Evolutionary conservation across 768 basidiomycete species (phyloP), one percentile per base, ranked within the genome.

Genomic region (Cystofilobasidium capitatum): DNA sequence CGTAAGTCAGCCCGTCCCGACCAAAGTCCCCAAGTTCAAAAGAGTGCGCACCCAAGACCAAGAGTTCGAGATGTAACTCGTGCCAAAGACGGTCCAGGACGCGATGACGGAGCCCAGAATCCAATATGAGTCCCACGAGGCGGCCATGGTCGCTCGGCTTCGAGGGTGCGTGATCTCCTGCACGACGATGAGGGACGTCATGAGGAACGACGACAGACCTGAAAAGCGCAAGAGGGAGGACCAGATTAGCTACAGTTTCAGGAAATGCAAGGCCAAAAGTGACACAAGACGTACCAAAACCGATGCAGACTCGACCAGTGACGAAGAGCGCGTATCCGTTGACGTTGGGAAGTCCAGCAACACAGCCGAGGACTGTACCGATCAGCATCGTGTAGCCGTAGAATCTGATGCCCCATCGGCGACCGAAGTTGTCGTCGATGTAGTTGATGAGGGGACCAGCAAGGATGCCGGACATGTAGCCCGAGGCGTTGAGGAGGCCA

Each of bases 111-210:
- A 64, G n/a, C 77, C 77, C 36, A 78, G 73, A 62, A 78, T 78
- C 64, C 73, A 78, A 73, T 77, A 78, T 39, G 77, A 78, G 71
- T 78, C 72, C 76, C 77, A 78, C 22, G 75, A 74, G 36, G 73
- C 72, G 16, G 76, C 75, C 35, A 78, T 70, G 33, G 70, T 62
- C 10, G 69, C 63, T 45, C 77, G 70, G 29, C 70, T 71, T 62
- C 77, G 70, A n/a, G 78, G 78, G 71, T 79, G 78, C 9, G 76
- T 74, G 54, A 78, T 74, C 72, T 79, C 78, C 65, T 77, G 76
- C 6, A 77, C 73, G 33, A 78, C 75, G 29, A 76, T 71, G 47
- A 77, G 70, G 3, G 74, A 75, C 0, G 77, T 77, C 73, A 77
- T 75, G 49, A 77, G 72, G 74, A 76, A 77, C 0, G 75, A 72